A percentile compares a stretch with the other conserved stretches of the same genome.
phyloP scores from a whole-genome alignment of 306 rosid species.

The Potentilla sterilis region DNA sequence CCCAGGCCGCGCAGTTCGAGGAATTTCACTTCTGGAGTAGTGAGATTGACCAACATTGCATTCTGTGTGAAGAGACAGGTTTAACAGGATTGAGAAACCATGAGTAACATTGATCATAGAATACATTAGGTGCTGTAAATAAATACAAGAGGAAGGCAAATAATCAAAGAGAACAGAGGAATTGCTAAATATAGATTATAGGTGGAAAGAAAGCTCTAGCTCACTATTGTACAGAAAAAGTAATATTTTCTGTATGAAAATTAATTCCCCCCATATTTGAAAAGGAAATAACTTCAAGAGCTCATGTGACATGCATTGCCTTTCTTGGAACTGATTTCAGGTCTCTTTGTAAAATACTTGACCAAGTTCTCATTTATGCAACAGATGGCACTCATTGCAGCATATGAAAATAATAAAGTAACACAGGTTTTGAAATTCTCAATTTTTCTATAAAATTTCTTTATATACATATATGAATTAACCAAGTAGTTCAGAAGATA shows the following conservation, averaged over 20 bases:
- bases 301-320: not conserved
- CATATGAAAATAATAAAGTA: not conserved
- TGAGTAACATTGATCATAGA: slow-evolving; percentile 1
- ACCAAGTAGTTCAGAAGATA: not conserved
- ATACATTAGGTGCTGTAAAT: not conserved
- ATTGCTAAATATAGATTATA: not conserved
- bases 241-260: not conserved
- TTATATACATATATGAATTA: not conserved
- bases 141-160: not conserved
- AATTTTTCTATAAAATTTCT: slow-evolving; percentile 14
- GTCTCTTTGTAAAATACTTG: not conserved
- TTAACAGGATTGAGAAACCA: slow-evolving; percentile 11
- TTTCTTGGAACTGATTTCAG: not conserved
- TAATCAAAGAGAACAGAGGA: not conserved
- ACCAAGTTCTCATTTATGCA: not conserved
- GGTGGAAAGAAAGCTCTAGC: not conserved
- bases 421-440: not conserved
- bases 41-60: slow-evolving; percentile 62
- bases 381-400: not conserved
- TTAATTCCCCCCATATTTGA: not conserved
- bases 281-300: slow-evolving; percentile 1
- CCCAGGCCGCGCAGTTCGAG: slow-evolving; percentile 37
- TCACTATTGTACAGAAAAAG: not conserved
- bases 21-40: slow-evolving; percentile 62
- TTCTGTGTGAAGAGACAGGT: slow-evolving; percentile 47